phyloP scores from a whole-genome alignment of 495 filamentous ascomycete genomes.

The Penicillium silybi region DNA sequence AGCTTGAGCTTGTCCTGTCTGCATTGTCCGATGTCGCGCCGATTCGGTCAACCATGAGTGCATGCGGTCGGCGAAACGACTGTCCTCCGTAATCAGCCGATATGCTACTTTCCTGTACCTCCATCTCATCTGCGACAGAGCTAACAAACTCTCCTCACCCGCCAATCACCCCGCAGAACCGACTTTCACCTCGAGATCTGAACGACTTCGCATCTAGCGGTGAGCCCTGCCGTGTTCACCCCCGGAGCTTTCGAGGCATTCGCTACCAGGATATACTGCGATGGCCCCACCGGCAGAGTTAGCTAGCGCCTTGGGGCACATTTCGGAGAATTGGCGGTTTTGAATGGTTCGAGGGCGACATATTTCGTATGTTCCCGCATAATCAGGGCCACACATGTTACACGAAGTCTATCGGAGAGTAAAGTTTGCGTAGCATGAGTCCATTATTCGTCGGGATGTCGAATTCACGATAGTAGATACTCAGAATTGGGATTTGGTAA shows the following conservation, averaged over 20 bases:
- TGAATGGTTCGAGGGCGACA: not conserved
- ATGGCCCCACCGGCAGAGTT: not conserved
- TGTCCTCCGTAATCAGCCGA: constrained; percentile 9
- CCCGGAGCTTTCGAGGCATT: constrained; percentile 2
- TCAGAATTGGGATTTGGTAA: not conserved
- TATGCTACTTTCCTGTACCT: constrained; percentile 21
- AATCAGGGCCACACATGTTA: constrained; percentile 1
- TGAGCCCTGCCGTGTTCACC: constrained; percentile 18
- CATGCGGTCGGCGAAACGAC: constrained; percentile 1
- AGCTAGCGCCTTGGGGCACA: constrained; percentile 1
- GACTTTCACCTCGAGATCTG: constrained; percentile 7
- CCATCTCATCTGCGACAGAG: constrained; percentile 7
- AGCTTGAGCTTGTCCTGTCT: not conserved
- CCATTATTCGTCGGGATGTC: not conserved
- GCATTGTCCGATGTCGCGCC: constrained; percentile 10
- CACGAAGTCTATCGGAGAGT: not conserved
- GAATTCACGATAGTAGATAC: not conserved
- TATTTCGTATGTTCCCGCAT: not conserved
- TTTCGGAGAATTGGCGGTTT: not conserved
- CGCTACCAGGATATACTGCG: not conserved
- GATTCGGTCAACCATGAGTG: not conserved
- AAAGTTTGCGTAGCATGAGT: not conserved
- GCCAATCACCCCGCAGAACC: constrained; percentile 9
- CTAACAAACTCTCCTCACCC: not conserved
- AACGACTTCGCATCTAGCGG: constrained; percentile 24